Percentiles rank a stretch among this genome's conserved stretches.
Conservation (phyloP, 106 monocot species). For the Dendrobium officinale region DNA sequence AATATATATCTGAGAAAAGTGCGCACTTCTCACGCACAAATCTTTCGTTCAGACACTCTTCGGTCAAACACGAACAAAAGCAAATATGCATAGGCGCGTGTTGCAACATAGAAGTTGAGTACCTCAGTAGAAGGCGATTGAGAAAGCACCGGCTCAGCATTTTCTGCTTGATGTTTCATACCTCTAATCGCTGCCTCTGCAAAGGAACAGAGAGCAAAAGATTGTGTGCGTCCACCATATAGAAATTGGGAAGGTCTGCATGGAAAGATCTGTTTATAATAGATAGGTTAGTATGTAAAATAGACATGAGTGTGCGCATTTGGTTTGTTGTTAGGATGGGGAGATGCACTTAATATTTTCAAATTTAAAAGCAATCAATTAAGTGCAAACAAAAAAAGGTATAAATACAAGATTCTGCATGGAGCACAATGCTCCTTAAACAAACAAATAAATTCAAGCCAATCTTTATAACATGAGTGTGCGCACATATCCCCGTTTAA, state of each 20-base stretch:
- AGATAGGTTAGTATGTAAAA: not conserved
- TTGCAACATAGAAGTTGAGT: too few relatives aligned
- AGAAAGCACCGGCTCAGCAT: not conserved
- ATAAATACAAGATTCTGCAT: not conserved
- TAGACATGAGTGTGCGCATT: not conserved
- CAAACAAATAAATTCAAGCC: not conserved
- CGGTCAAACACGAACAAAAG: too few relatives aligned
- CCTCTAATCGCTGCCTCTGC: not conserved
- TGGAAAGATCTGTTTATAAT: not conserved
- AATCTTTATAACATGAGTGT: not conserved
- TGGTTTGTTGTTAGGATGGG: not conserved
- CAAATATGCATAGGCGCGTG: too few relatives aligned
- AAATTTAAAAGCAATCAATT: too few relatives aligned
- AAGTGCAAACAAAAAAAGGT: too few relatives aligned
- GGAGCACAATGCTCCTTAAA: not conserved
- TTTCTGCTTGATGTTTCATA: slow-evolving; percentile 1
- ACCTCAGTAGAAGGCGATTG: not conserved
- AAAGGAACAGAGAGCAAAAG: not conserved
- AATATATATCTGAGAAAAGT: too few relatives aligned
- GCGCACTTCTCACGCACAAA: too few relatives aligned
- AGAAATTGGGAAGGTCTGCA: not conserved
- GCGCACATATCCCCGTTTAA: too few relatives aligned
- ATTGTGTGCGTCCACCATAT: not conserved
- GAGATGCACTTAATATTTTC: too few relatives aligned
- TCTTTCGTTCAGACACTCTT: too few relatives aligned